phyloP scores from a whole-genome alignment of 1,139 yeast species.

The Yamadazyma taylorii region DNA sequence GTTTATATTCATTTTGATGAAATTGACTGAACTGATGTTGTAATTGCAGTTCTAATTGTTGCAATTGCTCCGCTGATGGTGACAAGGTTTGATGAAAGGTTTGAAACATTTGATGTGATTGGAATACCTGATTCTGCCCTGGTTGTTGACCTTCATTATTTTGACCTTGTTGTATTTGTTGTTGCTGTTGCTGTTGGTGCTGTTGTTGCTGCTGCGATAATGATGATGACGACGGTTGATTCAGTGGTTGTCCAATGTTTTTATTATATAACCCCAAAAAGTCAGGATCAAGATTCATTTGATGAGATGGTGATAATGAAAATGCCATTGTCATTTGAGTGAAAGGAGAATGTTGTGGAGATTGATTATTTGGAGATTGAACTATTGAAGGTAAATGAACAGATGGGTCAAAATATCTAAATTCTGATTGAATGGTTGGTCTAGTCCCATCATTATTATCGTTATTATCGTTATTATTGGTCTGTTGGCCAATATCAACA shows the following conservation, averaged over 20 bases:
- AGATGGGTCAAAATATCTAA: conserved; percentile 11
- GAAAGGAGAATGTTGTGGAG: conserved; percentile 21
- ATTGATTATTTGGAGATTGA: conserved; percentile 10
- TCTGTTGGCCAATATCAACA: neutral
- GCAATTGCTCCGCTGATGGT: conserved; percentile 17
- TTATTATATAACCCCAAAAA: conserved; percentile 3
- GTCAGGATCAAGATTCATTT: conserved; percentile 6
- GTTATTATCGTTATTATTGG: neutral
- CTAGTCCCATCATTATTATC: conserved; percentile 1
- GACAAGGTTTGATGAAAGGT: conserved; percentile 17
- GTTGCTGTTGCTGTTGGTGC: neutral
- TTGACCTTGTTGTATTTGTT: neutral
- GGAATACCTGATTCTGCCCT: neutral
- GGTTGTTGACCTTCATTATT: too few species aligned
- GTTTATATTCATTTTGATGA: conserved; percentile 17
- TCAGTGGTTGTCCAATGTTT: neutral
- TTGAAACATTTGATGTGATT: conserved; percentile 13
- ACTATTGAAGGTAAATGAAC: conserved; percentile 13
- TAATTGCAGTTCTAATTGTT: conserved; percentile 17
- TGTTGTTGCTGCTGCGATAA: neutral
- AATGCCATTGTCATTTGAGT: conserved; percentile 32
- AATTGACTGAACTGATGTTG: conserved; percentile 19
- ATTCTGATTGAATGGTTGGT: conserved; percentile 6
- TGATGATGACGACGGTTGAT: neutral
- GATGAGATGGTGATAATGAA: conserved; percentile 16